Conservation (phyloP, 2,329 filamentous ascomycete genomes). For the Pyrenophora teres region DNA sequence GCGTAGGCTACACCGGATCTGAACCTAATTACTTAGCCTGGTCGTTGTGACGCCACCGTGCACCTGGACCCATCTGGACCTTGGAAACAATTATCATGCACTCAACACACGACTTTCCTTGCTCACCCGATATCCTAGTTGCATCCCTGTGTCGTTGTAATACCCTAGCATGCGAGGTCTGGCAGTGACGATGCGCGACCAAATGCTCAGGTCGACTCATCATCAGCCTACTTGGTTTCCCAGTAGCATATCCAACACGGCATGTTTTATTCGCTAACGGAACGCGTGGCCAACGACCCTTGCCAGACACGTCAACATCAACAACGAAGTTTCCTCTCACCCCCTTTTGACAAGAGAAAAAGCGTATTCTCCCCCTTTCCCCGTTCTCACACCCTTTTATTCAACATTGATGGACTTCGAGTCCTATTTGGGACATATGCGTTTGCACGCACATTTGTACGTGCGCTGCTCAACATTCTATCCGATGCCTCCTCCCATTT, state of each 20-base stretch:
- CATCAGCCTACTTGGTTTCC: no score
- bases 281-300: conserved; percentile 20
- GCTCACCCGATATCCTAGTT: conserved; percentile 4
- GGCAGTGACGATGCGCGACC: no score
- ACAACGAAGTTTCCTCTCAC: no score
- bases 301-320: conserved; percentile 12
- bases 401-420: no score
- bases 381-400: no score
- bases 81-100: conserved; percentile 18
- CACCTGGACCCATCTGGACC: conserved; percentile 25
- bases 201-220: no score
- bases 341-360: no score
- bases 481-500: no score
- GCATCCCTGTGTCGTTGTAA: not conserved
- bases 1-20: conserved; percentile 17
- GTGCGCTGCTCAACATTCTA: no score
- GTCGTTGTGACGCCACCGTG: conserved; percentile 25
- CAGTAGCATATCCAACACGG: conserved; percentile 12
- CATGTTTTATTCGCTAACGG: conserved; percentile 17
- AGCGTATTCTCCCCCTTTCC: no score
- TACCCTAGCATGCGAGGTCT: not conserved
- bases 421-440: no score
- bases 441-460: no score
- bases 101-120: conserved; percentile 6
- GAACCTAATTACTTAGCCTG: conserved; percentile 23